Evolutionary conservation across 805 yeast species (phyloP).

Genomic region (Saccharomycopsis babjevae): DNA sequence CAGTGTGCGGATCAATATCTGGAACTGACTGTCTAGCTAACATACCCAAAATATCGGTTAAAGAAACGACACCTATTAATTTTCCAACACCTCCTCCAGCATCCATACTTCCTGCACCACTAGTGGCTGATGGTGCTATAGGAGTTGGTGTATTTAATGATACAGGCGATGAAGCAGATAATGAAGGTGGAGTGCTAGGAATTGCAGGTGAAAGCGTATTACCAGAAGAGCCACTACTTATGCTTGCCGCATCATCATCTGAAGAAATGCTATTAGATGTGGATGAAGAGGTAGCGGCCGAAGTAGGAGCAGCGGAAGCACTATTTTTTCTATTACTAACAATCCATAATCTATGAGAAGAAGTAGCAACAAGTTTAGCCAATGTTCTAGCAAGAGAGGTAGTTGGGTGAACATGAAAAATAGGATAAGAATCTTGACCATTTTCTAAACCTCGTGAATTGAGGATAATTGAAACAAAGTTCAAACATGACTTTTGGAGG

Average conservation of each 20-base stretch:
- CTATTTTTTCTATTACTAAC: conserved; percentile 41
- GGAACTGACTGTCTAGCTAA: conserved; percentile 45
- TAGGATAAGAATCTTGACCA: conserved; percentile 94
- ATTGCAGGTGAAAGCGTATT: conserved; percentile 2
- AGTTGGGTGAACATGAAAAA: conserved; percentile 77
- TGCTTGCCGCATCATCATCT: conserved; percentile 1
- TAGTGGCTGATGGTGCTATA: neutral
- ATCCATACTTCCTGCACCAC: conserved; percentile 14
- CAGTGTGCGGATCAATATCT: conserved; percentile 70
- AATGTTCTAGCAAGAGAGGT: conserved; percentile 80
- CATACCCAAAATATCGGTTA: conserved; percentile 80
- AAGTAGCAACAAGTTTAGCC: conserved; percentile 92
- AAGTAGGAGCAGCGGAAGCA: conserved; percentile 18
- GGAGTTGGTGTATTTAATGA: neutral
- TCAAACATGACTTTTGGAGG: conserved; percentile 73
- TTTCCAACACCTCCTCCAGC: conserved; percentile 60
- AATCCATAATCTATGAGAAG: conserved; percentile 82
- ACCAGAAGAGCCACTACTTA: neutral
- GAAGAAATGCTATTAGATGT: conserved; percentile 6
- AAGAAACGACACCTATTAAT: conserved; percentile 80
- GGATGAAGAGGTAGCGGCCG: conserved; percentile 20
- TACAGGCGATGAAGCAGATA: neutral
- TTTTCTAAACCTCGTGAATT: conserved; percentile 84
- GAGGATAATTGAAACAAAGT: conserved; percentile 77
- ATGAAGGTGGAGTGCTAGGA: conserved; percentile 2